Conservation (phyloP, 2,329 filamentous ascomycete genomes). For the Colletotrichum limetticola region DNA sequence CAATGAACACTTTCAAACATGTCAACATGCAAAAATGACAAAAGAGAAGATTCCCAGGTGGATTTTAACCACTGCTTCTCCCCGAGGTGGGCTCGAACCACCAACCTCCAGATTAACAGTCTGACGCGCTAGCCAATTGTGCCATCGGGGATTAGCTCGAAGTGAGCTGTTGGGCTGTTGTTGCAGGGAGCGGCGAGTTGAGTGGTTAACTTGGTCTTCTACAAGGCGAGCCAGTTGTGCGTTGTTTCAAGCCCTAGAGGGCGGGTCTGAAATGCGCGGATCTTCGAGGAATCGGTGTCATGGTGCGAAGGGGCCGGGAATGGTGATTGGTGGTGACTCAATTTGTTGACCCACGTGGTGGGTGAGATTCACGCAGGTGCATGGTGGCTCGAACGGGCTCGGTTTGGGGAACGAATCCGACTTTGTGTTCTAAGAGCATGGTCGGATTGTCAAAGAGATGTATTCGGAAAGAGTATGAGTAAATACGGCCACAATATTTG, state of each 20-base stretch:
- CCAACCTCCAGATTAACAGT: slow-evolving; percentile 36
- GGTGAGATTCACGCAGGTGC: background rate
- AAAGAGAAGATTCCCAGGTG: background rate
- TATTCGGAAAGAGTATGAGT: too few species aligned
- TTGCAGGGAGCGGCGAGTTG: rapidly evolving
- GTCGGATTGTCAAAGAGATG: too few species aligned
- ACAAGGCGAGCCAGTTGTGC: background rate
- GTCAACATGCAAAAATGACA: background rate
- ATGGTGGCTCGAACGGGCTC: background rate
- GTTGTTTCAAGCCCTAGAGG: background rate
- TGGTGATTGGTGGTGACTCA: background rate
- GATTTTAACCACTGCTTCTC: slow-evolving; percentile 18
- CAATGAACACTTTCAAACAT: too few species aligned
- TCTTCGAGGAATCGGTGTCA: background rate
- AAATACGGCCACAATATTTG: too few species aligned
- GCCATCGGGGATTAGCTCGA: slow-evolving; percentile 34
- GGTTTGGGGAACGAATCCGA: background rate
- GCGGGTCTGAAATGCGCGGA: background rate
- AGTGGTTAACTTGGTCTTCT: rapidly evolving
- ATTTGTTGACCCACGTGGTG: background rate
- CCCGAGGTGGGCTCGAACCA: slow-evolving; percentile 36
- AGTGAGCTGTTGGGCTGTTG: slow-evolving; percentile 4
- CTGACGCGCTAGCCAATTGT: slow-evolving; percentile 36
- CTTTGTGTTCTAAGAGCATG: too few species aligned
- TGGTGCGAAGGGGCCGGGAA: background rate